Conservation (phyloP, 139 green algal species). For the Yamagishiella unicocca region DNA sequence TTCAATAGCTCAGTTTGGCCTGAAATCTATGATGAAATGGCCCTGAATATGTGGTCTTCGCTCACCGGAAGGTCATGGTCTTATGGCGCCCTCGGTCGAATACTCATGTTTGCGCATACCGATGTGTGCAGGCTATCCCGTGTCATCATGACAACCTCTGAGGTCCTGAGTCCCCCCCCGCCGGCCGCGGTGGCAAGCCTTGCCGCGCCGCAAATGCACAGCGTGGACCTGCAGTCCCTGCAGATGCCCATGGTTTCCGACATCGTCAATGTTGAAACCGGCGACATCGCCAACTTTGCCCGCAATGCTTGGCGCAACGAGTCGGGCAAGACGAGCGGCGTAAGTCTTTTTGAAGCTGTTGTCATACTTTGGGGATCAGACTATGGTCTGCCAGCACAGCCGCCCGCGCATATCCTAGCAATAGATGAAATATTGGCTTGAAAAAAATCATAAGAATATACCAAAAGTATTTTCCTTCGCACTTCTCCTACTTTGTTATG, state of each 20-base stretch:
- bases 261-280: constrained; percentile 23
- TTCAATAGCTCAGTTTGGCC: too few species aligned
- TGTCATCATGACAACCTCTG: constrained; percentile 45
- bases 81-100: too few species aligned
- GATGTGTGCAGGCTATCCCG: constrained; percentile 2
- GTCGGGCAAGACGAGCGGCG: constrained; percentile 2
- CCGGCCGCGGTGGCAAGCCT: constrained; percentile 31
- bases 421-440: too few species aligned
- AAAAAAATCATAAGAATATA: too few species aligned
- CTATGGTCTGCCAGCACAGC: too few species aligned
- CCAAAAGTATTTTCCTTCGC: too few species aligned
- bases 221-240: constrained; percentile 19
- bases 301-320: constrained; percentile 11
- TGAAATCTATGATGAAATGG: too few species aligned
- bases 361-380: background rate
- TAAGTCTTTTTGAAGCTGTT: constrained; percentile 25
- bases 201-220: constrained; percentile 33
- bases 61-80: too few species aligned
- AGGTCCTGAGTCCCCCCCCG: constrained; percentile 46
- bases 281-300: constrained; percentile 3
- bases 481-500: too few species aligned
- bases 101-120: background rate
- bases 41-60: too few species aligned
- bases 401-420: too few species aligned
- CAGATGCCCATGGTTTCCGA: constrained; percentile 9